A percentile compares a stretch with the other conserved stretches of the same genome.
These are phyloP conservation scores for Aspergillus eucalypticola DNA, from an alignment of 2,329 filamentous ascomycete species.

Conservation along the genomic window DNA sequence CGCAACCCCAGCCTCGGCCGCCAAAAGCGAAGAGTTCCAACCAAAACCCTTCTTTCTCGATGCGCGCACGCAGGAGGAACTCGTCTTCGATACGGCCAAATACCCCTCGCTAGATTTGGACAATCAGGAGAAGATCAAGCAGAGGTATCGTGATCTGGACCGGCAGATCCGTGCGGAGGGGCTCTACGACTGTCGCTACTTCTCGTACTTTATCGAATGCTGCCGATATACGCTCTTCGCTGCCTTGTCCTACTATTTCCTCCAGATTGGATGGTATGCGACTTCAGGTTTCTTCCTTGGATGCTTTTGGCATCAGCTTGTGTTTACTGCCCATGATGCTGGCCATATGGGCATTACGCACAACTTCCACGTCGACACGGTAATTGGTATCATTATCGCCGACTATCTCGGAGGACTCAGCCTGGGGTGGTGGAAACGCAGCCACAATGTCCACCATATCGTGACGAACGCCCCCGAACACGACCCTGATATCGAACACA, in stretches of 20 bases:
- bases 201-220: slow-evolving; percentile 73
- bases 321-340: slow-evolving; percentile 92
- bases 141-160: slow-evolving; percentile 79
- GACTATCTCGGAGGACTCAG: slow-evolving; percentile 88
- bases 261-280: slow-evolving; percentile 66
- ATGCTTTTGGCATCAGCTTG: slow-evolving; percentile 88
- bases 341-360: slow-evolving; percentile 98
- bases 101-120: slow-evolving; percentile 75
- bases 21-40: slow-evolving; percentile 27
- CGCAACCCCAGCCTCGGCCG: slow-evolving; percentile 32
- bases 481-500: slow-evolving; percentile 90
- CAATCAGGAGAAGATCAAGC: slow-evolving; percentile 73
- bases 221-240: slow-evolving; percentile 72
- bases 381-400: slow-evolving; percentile 86
- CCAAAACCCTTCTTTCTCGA: slow-evolving; percentile 66
- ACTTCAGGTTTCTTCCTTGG: slow-evolving; percentile 75
- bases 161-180: slow-evolving; percentile 70
- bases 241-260: slow-evolving; percentile 58
- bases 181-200: slow-evolving; percentile 82
- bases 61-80: slow-evolving; percentile 70
- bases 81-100: slow-evolving; percentile 72
- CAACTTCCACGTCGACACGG: slow-evolving; percentile 76
- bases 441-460: slow-evolving; percentile 95
- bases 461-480: slow-evolving; percentile 95
- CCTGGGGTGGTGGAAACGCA: slow-evolving; percentile 95